Evolutionary conservation across 805 yeast genomes (phyloP).

Genomic region (Yarrowia keelungensis): DNA sequence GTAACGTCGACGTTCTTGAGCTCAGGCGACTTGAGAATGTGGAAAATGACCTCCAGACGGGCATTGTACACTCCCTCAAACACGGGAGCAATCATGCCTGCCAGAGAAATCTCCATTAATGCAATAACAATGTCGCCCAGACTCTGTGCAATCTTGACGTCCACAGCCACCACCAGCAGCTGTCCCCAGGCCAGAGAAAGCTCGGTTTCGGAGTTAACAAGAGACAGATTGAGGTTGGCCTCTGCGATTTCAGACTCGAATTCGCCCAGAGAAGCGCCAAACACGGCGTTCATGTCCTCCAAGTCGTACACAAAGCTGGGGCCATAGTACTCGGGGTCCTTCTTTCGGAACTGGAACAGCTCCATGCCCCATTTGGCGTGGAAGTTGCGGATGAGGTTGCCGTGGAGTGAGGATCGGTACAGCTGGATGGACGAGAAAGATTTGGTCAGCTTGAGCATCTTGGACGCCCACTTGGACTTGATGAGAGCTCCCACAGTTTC

Average conservation of each 20-base stretch:
- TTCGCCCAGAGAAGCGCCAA: constrained; percentile 57
- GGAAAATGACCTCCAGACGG: constrained; percentile 30
- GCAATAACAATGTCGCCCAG: constrained; percentile 30
- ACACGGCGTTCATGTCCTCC: constrained; percentile 65
- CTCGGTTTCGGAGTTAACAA: constrained; percentile 67
- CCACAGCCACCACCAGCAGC: constrained; percentile 70
- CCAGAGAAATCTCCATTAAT: constrained; percentile 17
- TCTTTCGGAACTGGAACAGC: constrained; percentile 59
- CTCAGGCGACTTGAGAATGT: constrained; percentile 22
- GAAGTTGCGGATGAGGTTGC: constrained; percentile 56
- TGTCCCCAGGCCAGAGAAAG: constrained; percentile 76
- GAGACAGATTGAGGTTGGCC: constrained; percentile 69
- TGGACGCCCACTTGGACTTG: constrained; percentile 41
- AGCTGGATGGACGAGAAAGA: constrained; percentile 56
- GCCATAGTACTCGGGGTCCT: constrained; percentile 58
- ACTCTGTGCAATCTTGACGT: background rate
- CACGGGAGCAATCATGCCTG: constrained; percentile 32
- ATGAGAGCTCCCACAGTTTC: constrained; percentile 52
- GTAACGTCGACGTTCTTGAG: constrained; percentile 18
- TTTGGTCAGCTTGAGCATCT: constrained; percentile 43
- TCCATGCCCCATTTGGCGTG: constrained; percentile 54
- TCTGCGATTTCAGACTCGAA: constrained; percentile 60
- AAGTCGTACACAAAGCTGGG: constrained; percentile 63
- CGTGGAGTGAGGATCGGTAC: constrained; percentile 57
- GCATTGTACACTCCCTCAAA: constrained; percentile 22